A percentile compares a stretch with the other conserved stretches of the same genome.
These are phyloP conservation scores for Penicillium ochrochloron DNA, from an alignment of 495 filamentous ascomycete species.

Conservation along the genomic window DNA sequence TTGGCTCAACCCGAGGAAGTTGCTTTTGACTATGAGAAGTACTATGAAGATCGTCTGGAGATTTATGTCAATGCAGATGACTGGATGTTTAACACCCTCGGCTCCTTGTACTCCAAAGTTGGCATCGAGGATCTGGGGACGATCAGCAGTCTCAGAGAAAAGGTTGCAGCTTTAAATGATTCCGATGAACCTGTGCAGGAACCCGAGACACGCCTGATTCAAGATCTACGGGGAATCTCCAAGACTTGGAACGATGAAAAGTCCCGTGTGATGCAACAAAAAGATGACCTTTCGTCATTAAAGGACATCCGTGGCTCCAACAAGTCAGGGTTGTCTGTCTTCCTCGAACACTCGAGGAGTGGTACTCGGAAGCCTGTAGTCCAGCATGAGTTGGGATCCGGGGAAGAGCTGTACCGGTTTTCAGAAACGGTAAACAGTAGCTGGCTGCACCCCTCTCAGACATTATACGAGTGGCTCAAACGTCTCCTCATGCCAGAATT, in stretches of 20 bases:
- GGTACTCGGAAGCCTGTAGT: slow-evolving; percentile 55
- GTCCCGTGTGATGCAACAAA: slow-evolving; percentile 58
- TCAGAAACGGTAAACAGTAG: slow-evolving; percentile 54
- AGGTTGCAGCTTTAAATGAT: slow-evolving; percentile 25
- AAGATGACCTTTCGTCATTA: slow-evolving; percentile 56
- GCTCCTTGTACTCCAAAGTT: slow-evolving; percentile 68
- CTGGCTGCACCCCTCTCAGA: slow-evolving; percentile 65
- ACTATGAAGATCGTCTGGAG: slow-evolving; percentile 72
- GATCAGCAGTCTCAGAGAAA: slow-evolving; percentile 45
- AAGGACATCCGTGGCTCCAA: slow-evolving; percentile 50
- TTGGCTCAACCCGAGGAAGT: slow-evolving; percentile 54
- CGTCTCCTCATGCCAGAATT: slow-evolving; percentile 55
- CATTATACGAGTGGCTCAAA: slow-evolving; percentile 67
- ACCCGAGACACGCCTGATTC: slow-evolving; percentile 40
- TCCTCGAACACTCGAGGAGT: slow-evolving; percentile 77
- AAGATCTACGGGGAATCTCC: slow-evolving; percentile 59
- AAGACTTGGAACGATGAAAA: slow-evolving; percentile 64
- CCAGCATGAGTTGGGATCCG: slow-evolving; percentile 58
- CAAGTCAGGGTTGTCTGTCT: slow-evolving; percentile 69
- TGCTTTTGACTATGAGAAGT: slow-evolving; percentile 66
- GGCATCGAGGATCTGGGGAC: slow-evolving; percentile 59
- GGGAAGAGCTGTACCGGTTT: slow-evolving; percentile 61
- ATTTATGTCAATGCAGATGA: slow-evolving; percentile 72
- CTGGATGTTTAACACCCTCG: slow-evolving; percentile 71
- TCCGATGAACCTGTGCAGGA: slow-evolving; percentile 25